These are phyloP conservation scores for Pluteus cervinus DNA, from an alignment of 768 basidiomycete genomes.

Conservation along the genomic window DNA sequence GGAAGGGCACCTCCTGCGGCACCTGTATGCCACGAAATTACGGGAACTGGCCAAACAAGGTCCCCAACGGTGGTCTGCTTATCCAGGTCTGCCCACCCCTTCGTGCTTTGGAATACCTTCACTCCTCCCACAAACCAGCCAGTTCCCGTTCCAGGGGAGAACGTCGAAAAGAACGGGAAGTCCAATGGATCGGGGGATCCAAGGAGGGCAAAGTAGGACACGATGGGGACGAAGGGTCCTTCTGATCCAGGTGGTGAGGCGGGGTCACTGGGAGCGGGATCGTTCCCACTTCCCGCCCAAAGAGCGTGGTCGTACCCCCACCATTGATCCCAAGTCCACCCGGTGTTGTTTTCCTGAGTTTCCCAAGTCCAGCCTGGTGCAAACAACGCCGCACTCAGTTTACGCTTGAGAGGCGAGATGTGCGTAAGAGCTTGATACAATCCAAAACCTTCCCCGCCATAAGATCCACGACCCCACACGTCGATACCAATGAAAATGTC, in stretches of 20 bases:
- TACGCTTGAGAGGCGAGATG: constrained; percentile 49
- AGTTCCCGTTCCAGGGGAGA: constrained; percentile 65
- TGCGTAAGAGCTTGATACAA: constrained; percentile 62
- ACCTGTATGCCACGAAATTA: constrained; percentile 46
- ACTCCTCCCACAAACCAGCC: constrained; percentile 66
- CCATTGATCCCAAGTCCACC: constrained; percentile 62
- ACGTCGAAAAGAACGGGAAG: constrained; percentile 55
- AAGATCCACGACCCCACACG: constrained; percentile 73
- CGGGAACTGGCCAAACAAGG: constrained; percentile 61
- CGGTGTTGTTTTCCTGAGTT: constrained; percentile 49
- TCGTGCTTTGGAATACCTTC: constrained; percentile 36
- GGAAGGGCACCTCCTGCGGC: constrained; percentile 34
- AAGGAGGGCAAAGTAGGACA: constrained; percentile 42
- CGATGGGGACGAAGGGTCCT: constrained; percentile 49
- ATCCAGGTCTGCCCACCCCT: constrained; percentile 76
- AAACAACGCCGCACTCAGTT: constrained; percentile 72
- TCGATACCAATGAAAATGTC: constrained; percentile 72
- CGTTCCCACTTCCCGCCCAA: constrained; percentile 56
- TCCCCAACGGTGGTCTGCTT: constrained; percentile 69
- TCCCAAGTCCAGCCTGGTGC: constrained; percentile 86
- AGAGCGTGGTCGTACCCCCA: constrained; percentile 65
- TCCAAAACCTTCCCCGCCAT: constrained; percentile 69
- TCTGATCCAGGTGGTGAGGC: constrained; percentile 37
- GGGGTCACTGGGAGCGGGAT: constrained; percentile 42
- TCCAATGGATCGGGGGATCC: constrained; percentile 51